A percentile compares a stretch with the other conserved stretches of the same genome.
These are phyloP conservation scores for Aspergillus olivimuriae DNA, from an alignment of 495 filamentous ascomycete genomes.

Conservation along the genomic window DNA sequence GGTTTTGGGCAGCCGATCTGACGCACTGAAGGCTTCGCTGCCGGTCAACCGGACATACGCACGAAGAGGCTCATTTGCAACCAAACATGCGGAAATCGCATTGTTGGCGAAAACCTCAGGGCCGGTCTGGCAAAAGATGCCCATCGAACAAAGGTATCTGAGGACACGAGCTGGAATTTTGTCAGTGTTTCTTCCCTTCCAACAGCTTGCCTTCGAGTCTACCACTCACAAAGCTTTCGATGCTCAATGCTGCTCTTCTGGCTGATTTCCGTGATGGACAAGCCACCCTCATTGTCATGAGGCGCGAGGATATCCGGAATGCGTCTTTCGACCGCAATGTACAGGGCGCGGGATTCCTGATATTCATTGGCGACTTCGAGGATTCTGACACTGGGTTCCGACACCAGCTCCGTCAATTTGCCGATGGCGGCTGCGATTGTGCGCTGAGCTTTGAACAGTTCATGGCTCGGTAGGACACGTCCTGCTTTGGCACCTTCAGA, in stretches of 20 bases:
- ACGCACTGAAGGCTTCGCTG: constrained; percentile 23
- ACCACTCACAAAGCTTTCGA: constrained; percentile 16
- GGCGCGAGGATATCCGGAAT: not conserved
- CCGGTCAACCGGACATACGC: constrained; percentile 25
- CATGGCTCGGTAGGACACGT: no score
- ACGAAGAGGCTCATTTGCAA: constrained; percentile 24
- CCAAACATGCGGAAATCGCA: constrained; percentile 21
- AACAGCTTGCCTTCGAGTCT: no score
- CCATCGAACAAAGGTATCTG: constrained; percentile 28
- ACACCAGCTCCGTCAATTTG: not conserved
- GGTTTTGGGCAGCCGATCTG: constrained; percentile 24
- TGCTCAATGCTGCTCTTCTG: not conserved
- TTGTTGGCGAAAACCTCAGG: constrained; percentile 29
- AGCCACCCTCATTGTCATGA: no score
- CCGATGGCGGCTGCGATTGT: constrained; percentile 1
- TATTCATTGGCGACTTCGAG: constrained; percentile 5
- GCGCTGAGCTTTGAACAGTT: constrained; percentile 1
- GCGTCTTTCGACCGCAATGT: constrained; percentile 3
- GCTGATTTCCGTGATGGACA: not conserved
- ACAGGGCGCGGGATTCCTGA: constrained; percentile 2
- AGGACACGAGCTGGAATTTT: no score
- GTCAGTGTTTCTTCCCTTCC: no score
- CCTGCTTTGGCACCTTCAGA: no score
- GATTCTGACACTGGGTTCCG: constrained; percentile 1
- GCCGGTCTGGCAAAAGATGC: constrained; percentile 22